Evolutionary conservation across 176 grass and related monocot genomes (phyloP).

Genomic region (Olyra latifolia): DNA sequence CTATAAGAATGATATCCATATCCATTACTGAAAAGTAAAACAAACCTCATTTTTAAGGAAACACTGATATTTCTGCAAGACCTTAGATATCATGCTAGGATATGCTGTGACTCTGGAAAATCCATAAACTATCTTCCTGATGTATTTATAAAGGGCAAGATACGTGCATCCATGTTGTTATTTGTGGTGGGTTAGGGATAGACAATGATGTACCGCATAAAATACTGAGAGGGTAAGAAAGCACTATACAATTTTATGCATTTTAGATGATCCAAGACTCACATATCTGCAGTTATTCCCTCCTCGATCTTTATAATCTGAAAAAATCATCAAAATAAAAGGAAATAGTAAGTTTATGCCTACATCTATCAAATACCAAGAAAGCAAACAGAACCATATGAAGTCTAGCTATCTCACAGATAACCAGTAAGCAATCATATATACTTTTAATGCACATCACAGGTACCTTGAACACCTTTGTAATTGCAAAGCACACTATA

Average conservation of each 20-base stretch:
- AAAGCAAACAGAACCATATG: constrained; percentile 12
- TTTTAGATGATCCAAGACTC: constrained; percentile 48
- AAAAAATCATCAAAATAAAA: constrained; percentile 47
- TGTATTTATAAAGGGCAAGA: neutral
- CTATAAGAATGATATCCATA: neutral
- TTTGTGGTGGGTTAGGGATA: neutral
- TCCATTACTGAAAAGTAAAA: neutral
- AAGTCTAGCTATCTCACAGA: neutral
- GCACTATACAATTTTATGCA: constrained; percentile 13
- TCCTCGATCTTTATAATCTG: constrained; percentile 98
- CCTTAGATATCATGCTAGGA: neutral
- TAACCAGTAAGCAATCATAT: neutral
- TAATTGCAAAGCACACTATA: constrained; percentile 79
- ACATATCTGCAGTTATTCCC: constrained; percentile 93
- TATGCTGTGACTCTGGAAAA: constrained; percentile 3
- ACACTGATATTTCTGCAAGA: neutral
- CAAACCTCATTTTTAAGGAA: neutral
- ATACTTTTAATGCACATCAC: neutral
- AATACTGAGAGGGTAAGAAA: constrained; percentile 18
- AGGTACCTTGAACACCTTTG: constrained; percentile 94
- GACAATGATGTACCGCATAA: constrained; percentile 21
- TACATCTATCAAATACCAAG: constrained; percentile 20
- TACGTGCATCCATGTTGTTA: neutral
- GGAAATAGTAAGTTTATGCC: constrained; percentile 32
- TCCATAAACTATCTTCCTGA: neutral